Evolutionary conservation across 305 asterid genomes (phyloP).

Genomic region (Stenogyne calaminthoides): DNA sequence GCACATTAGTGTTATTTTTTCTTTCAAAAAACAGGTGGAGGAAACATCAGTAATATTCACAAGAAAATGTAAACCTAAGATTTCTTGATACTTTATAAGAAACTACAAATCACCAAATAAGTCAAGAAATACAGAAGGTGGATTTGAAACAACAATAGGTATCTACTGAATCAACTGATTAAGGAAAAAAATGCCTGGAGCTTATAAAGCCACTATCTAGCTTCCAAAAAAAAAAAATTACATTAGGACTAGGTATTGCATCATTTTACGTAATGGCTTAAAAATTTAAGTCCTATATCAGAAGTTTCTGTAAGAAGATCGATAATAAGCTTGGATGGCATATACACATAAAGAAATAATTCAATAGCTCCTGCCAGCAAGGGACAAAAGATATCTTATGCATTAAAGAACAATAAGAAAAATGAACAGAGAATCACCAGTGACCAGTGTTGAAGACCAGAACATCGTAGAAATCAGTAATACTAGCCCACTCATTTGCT

Average conservation of each 20-base stretch:
- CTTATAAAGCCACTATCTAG: background rate
- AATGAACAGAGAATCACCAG: constrained; percentile 59
- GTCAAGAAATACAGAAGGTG: constrained; percentile 14
- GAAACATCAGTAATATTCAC: constrained; percentile 6
- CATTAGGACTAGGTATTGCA: background rate
- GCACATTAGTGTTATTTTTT: background rate
- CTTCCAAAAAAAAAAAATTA: background rate
- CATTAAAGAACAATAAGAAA: constrained; percentile 12
- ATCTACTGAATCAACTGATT: background rate
- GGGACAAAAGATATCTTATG: background rate
- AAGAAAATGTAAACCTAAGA: constrained; percentile 18
- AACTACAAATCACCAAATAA: background rate
- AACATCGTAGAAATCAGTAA: constrained; percentile 78
- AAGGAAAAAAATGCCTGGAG: background rate
- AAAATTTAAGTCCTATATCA: background rate
- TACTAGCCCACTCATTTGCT: constrained; percentile 78
- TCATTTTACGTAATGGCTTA: background rate
- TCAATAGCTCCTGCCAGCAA: background rate
- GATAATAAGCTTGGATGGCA: background rate
- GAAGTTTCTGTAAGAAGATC: background rate
- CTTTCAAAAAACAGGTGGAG: background rate
- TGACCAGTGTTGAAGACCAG: constrained; percentile 94
- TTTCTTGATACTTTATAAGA: no score
- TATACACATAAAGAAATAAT: background rate
- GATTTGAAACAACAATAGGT: background rate